Conservation (phyloP, 306 rosid species). For the Senna tora region DNA sequence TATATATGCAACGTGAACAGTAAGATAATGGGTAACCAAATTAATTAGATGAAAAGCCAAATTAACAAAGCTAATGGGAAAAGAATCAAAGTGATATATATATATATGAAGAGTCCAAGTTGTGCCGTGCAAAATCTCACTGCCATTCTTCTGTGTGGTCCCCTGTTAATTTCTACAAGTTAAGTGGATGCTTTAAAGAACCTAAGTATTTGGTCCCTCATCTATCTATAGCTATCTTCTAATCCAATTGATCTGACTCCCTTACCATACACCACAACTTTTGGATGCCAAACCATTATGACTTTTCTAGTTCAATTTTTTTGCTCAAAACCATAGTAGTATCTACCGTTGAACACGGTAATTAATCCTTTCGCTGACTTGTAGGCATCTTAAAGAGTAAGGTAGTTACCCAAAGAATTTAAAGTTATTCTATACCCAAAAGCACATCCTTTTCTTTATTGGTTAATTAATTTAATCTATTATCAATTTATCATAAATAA, state of each 20-base stretch:
- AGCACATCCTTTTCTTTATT: no score
- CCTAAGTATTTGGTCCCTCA: constrained; percentile 83
- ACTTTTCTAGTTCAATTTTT: constrained; percentile 34
- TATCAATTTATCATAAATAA: no score
- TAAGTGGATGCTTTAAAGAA: constrained; percentile 70
- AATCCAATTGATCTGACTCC: constrained; percentile 35
- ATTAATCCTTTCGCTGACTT: no score
- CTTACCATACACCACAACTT: constrained; percentile 47
- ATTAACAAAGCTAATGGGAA: not conserved
- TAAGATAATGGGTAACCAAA: no score
- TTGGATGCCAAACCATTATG: constrained; percentile 18
- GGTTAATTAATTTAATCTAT: no score
- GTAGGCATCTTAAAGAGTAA: no score
- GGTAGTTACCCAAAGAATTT: no score
- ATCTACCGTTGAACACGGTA: no score
- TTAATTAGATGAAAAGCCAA: not conserved
- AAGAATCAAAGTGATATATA: not conserved
- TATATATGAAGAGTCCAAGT: constrained; percentile 24
- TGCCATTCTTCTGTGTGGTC: constrained; percentile 60
- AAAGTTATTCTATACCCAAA: no score
- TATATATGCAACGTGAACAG: no score
- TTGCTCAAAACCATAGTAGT: no score
- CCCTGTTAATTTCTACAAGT: constrained; percentile 40
- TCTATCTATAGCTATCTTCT: constrained; percentile 47
- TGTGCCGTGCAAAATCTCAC: constrained; percentile 66